Conservation (phyloP, 73 alveolate species). For the Symbiodinium natans region DNA sequence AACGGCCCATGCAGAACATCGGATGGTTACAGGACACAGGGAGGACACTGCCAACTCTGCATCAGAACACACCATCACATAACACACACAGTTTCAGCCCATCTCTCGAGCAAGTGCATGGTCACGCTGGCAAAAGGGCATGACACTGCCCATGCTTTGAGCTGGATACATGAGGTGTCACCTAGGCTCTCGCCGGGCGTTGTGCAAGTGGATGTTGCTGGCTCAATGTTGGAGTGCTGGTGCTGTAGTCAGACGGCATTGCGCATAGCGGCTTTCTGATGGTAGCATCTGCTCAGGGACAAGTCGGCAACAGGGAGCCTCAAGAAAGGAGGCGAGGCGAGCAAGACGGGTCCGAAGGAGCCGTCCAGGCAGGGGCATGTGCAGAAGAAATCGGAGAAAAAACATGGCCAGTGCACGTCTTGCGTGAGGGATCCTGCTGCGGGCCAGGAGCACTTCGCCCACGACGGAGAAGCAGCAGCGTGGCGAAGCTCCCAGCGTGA, state of each 20-base stretch:
- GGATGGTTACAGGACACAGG: too few species aligned
- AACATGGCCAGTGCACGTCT: not conserved
- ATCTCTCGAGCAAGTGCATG: not conserved
- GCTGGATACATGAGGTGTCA: too few species aligned
- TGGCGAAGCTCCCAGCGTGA: not conserved
- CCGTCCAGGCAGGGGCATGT: not conserved
- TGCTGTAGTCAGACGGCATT: not conserved
- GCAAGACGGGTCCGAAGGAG: not conserved
- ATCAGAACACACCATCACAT: too few species aligned
- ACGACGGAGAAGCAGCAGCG: not conserved
- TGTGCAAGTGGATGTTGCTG: not conserved
- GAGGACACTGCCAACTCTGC: too few species aligned
- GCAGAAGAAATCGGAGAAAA: not conserved
- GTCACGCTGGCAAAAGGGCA: too few species aligned
- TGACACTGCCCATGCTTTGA: too few species aligned
- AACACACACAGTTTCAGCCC: too few species aligned
- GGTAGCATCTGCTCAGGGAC: not conserved
- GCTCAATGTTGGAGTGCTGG: not conserved
- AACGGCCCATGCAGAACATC: too few species aligned
- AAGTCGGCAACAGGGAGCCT: not conserved
- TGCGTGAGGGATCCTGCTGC: not conserved
- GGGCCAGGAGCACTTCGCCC: not conserved
- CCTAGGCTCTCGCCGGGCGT: too few species aligned
- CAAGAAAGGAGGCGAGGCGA: not conserved
- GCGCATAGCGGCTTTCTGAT: not conserved